Conservation (phyloP, 176 grass and related monocot species). For the Oryza glumipatula region DNA sequence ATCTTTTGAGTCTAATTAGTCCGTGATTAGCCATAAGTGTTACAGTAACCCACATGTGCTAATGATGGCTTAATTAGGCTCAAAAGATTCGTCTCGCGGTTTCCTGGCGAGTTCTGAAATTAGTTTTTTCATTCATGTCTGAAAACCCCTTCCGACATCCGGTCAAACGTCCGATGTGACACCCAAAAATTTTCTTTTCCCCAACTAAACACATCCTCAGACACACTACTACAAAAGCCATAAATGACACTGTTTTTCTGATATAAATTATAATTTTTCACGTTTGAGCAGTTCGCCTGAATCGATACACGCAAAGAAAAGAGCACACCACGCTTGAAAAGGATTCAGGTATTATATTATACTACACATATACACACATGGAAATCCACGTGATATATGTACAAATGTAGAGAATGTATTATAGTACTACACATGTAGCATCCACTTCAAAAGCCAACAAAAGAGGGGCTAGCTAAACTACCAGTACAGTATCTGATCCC, state of each 20-base stretch:
- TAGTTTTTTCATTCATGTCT: too few species aligned
- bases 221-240: constrained; percentile 8
- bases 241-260: not conserved
- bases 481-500: constrained; percentile 34
- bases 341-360: not conserved
- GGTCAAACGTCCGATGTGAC: too few species aligned
- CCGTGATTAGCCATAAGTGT: too few species aligned
- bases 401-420: not conserved
- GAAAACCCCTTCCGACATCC: too few species aligned
- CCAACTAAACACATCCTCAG: not conserved
- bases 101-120: too few species aligned
- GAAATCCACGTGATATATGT: not conserved
- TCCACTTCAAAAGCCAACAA: not conserved
- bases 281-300: not conserved
- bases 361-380: not conserved
- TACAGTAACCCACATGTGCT: too few species aligned
- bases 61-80: too few species aligned
- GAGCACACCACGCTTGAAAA: not conserved
- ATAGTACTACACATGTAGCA: not conserved
- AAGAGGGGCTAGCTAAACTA: not conserved
- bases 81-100: too few species aligned
- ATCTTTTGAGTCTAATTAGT: too few species aligned
- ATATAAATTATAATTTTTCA: not conserved
- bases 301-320: constrained; percentile 23
- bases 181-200: too few species aligned